Percentiles rank a stretch among this genome's conserved stretches.
Evolutionary conservation across 495 filamentous ascomycete genomes (phyloP).

Genomic region (Penicillium silybi): DNA sequence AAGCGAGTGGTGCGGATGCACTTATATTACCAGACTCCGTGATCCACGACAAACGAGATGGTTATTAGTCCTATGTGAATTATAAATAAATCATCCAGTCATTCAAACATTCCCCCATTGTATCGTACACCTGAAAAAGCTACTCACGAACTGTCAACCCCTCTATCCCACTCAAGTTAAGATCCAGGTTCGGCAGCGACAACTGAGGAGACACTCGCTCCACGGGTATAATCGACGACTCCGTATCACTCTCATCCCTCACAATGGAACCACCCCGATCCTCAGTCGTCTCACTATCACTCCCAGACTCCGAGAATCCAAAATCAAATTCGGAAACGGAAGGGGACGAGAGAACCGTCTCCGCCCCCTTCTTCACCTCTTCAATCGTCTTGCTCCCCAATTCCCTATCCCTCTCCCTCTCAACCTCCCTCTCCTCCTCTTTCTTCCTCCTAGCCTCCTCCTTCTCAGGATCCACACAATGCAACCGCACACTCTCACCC

Average conservation of each 20-base stretch:
- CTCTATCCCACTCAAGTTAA: constrained; percentile 20
- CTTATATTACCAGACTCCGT: background rate
- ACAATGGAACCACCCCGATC: background rate
- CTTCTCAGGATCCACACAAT: constrained; percentile 8
- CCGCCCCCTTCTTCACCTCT: background rate
- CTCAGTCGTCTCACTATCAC: constrained; percentile 16
- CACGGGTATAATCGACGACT: background rate
- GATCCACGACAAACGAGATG: constrained; percentile 6
- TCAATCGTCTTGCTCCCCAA: background rate
- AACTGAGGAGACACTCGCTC: constrained; percentile 19
- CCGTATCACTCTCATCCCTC: constrained; percentile 1
- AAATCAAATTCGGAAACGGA: constrained; percentile 27
- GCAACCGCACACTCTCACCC: constrained; percentile 2
- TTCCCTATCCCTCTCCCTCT: background rate
- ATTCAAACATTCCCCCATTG: constrained; percentile 2
- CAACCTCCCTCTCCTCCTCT: background rate
- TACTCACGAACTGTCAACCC: constrained; percentile 11
- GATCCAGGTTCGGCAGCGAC: constrained; percentile 17
- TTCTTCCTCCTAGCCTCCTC: background rate
- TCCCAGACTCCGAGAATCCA: constrained; percentile 15
- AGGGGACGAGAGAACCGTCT: background rate
- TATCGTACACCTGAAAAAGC: constrained; percentile 2
- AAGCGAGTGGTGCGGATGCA: background rate
- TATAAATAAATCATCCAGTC: constrained; percentile 7
- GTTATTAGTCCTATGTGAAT: constrained; percentile 7